Evolutionary conservation across 2,329 filamentous ascomycete genomes (phyloP), one percentile per base, ranked within the genome.

Genomic region (Claviceps paspali): DNA sequence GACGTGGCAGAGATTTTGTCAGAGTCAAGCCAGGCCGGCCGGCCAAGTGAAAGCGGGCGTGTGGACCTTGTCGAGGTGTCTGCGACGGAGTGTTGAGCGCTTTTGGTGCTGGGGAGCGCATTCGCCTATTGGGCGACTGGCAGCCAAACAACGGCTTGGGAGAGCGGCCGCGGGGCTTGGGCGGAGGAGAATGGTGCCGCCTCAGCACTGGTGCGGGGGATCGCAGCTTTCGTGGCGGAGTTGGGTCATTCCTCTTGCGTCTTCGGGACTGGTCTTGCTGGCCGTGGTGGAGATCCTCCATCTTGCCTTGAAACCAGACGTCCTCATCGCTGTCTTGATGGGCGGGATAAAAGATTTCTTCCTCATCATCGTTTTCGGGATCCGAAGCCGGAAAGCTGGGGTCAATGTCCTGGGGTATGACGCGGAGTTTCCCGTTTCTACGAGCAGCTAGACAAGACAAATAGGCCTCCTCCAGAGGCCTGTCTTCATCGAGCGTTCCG

Each of bases 381-480:
- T 96, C 91, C 0, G 87, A 94, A 1, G 86, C 87, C 0, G 91
- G 91, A 55, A 98, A 98, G 52, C 87, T 95, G 1, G 91, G 91
- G 52, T 98, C 91, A 42, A 95, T 93, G 49, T 96, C 91, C 53
- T 96, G 91, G n/a, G 91, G 88, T 22, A 88, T 84, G 22, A 75
- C 55, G 44, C 81, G 77, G 42, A 87, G 80, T 61, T 87, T 94
- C 47, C 80, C 78, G 33, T 79, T 79, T 48, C 86, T 80, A 46
- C 82, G 79, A 38, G 83, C 78, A 50, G 87, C 82, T 40, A 92
- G 70, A 49, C 82, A 85, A 2, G 83, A 82, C 39, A 93, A 71
- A 56, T 95, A 98, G 1, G 85, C 88, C 47, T 87, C 85, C 55
- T 98, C 91, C n/a, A 96, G 62, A 3, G 86, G 85, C 31, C 85